Evolutionary conservation across 257 asterid species (phyloP), one percentile per base, ranked within the genome.

Genomic region (Ehretia macrophylla): DNA sequence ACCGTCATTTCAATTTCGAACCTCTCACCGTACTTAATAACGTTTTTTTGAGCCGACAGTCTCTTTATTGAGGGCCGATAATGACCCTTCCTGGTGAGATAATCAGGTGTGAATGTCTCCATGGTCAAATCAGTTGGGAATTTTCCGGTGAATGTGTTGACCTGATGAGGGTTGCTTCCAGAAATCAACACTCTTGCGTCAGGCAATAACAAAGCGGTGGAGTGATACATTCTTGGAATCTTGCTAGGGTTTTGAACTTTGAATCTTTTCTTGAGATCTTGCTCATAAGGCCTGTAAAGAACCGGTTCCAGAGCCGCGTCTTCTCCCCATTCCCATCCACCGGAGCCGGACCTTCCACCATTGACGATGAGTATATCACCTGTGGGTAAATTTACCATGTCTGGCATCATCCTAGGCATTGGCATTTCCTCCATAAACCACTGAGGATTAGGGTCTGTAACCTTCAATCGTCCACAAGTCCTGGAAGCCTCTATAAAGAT

Each of bases 371-470:
- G 55, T 0, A 86, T 79, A 19, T 84, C 83, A 0, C 95, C 92
- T 1, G 74, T 79, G 5, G 97, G 97, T 0, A 86, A 47, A 0
- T 86, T 60, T 0, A 86, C 37, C 90, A 87, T 84, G 54, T 90
- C 97, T 16, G 74, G 69, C 97, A 90, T 90, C 57, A 84, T 89
- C 78, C 97, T 83, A 47, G 75, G 60, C 80, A 66, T 72, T 0
- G 95, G 95, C 95, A 89, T 86, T 0, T 67, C 38, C 60, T 89
- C 95, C 92, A 86, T 84, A 17, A 8, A 71, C 97, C 97, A 90
- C 11, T 55, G 17, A 38, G 97, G 97, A 23, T 72, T 66, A 17
- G 59, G 68, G 35, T 79, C 97, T 5, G 92, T 74, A 1, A 84
- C 67, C 69, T 79, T 82, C 55, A 90, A 54, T 8, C 97, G 62